Evolutionary conservation across 2,329 filamentous ascomycete genomes (phyloP).

Genomic region (Hypomyces rosellus): DNA sequence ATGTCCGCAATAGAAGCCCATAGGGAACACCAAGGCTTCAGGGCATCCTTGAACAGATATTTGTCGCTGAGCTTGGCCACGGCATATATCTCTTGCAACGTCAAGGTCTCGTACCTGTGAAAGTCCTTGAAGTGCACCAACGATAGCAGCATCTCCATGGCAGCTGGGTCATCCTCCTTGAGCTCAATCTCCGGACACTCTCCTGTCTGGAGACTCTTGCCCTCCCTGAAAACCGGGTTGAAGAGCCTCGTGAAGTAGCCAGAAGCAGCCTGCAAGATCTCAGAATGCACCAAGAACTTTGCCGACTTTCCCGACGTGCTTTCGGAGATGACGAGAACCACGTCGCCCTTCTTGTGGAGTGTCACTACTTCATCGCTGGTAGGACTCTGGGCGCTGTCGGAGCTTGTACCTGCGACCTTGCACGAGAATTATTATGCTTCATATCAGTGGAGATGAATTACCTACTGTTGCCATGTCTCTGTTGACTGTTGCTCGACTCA

Average conservation of each 20-base stretch:
- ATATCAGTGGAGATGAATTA: no score
- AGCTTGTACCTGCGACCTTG: no score
- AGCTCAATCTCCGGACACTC: background rate
- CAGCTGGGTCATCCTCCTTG: background rate
- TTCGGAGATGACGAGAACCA: background rate
- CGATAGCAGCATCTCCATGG: background rate
- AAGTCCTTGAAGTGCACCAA: background rate
- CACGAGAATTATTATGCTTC: no score
- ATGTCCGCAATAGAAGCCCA: background rate
- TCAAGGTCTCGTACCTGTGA: background rate
- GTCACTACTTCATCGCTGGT: background rate
- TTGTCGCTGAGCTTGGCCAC: background rate
- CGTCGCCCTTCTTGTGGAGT: background rate
- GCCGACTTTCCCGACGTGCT: background rate
- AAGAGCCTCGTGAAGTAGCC: background rate
- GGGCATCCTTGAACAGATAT: background rate
- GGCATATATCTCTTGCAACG: background rate
- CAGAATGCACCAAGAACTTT: background rate
- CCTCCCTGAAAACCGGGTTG: background rate
- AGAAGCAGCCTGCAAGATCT: background rate
- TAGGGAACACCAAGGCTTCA: background rate
- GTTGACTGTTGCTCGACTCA: no score
- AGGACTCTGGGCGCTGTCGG: background rate
- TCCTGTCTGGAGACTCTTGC: background rate
- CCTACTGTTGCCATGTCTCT: no score